Conservation (phyloP, 805 yeast genomes). For the Candida arabinofermentans region DNA sequence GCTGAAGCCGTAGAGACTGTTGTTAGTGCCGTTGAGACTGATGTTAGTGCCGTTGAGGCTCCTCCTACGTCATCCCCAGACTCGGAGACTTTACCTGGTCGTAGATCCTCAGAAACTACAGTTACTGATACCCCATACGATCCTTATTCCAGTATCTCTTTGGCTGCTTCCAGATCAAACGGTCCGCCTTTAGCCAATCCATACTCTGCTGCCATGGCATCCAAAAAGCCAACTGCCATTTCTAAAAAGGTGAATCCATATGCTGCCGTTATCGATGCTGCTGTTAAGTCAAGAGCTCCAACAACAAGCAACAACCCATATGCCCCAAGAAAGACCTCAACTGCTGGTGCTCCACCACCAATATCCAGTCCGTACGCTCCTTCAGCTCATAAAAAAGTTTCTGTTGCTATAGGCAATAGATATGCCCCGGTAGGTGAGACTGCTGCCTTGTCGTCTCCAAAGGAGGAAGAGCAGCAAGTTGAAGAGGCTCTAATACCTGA, state of each 20-base stretch:
- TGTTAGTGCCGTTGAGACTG: too few relatives aligned
- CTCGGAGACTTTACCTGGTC: too few relatives aligned
- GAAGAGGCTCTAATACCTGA: not conserved
- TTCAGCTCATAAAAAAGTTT: slow-evolving; percentile 7
- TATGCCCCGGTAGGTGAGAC: slow-evolving; percentile 3
- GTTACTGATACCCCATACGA: not conserved
- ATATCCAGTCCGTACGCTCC: slow-evolving; percentile 21
- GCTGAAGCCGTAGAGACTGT: not conserved
- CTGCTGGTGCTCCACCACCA: slow-evolving; percentile 3
- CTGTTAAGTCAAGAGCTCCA: not conserved
- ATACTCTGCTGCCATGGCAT: not conserved
- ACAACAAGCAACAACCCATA: not conserved
- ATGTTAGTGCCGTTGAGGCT: too few relatives aligned
- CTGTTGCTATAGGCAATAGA: slow-evolving; percentile 6
- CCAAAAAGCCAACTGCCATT: not conserved
- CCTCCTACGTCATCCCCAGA: too few relatives aligned
- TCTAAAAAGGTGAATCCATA: slow-evolving; percentile 2
- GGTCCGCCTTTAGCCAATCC: not conserved
- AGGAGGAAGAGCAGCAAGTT: too few relatives aligned
- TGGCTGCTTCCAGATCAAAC: not conserved
- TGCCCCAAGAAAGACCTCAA: slow-evolving; percentile 3
- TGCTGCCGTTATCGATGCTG: slow-evolving; percentile 1
- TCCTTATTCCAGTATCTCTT: not conserved
- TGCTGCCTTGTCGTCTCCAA: too few relatives aligned
- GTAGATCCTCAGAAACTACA: not conserved